Base-by-base conservation (phyloP, 176 grass and related monocot genomes). In the Eremochloa ophiuroides region DNA sequence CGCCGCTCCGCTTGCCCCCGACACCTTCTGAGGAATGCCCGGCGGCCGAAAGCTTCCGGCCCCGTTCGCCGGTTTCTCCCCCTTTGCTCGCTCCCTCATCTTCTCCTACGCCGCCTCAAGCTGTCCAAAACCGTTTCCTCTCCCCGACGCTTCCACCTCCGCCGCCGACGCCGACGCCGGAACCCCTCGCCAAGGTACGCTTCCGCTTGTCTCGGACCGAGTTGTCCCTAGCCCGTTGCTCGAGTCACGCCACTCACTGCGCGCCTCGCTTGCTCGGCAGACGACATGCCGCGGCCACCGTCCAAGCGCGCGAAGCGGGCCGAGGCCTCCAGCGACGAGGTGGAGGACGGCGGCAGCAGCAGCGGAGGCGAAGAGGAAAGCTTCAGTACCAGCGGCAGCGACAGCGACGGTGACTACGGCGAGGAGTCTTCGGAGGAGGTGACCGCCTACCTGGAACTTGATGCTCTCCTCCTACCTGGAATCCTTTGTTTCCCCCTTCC, bases 41-140 rank as follows among this genome's bases (percentile, higher is more conserved):
- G 69, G 68, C 61, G 75, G 69, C 48, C 68, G 81, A 27, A 88
- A 69, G 46, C 84, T 59, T 15, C 66, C 50, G 30, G 13, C 82
- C 0, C 60, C 56, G 22, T 77, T 97, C 77, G 8, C 79, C 10
- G 86, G 80, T 13, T 93, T 97, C 86, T 97, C 91, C 10, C 65
- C 91, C 34, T 97, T 97, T 59, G 89, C 86, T 18, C 89, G 91
- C 53, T 91, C 77, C 51, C 44, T 83, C 33, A 64, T 86, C 26
- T 85, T 89, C 90, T 84, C 90, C 68, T 74, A 60, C 74, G 39
- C 74, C 58, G 23, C 50, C 51, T 58, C 85, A 33, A 67, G n/a
- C 56, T 39, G 34, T 74, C 61, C 64, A 2, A 62, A 62, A 41
- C 22, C 6, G 18, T 15, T 12, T 1, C 74, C 75, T 11, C 39